A percentile compares a stretch with the other conserved stretches of the same genome.
Evolutionary conservation across 2,329 filamentous ascomycete genomes (phyloP).

Genomic region (Botryosphaeria dothidea): DNA sequence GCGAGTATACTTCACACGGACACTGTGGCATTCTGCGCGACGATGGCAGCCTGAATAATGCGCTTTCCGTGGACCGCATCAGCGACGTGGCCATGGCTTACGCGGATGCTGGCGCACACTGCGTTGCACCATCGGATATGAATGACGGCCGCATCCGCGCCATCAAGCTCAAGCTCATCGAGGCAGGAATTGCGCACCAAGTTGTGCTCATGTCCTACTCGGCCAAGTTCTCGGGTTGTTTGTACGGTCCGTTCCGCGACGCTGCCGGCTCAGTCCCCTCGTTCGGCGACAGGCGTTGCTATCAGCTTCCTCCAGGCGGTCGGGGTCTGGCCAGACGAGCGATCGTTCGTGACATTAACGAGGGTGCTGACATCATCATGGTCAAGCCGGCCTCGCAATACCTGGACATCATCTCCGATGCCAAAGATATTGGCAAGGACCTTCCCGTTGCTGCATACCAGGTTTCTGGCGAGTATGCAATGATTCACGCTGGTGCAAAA

Average conservation of each 20-base stretch:
- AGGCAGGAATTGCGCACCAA: constrained; percentile 88
- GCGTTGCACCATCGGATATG: constrained; percentile 97
- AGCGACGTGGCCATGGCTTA: constrained; percentile 98
- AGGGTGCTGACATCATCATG: constrained; percentile 98
- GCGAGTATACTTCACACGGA: constrained; percentile 97
- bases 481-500: constrained; percentile 95
- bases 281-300: constrained; percentile 94
- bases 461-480: constrained; percentile 94
- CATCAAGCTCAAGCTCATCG: constrained; percentile 97
- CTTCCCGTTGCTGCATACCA: constrained; percentile 95
- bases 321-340: constrained; percentile 88
- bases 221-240: constrained; percentile 93
- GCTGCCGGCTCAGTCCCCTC: constrained; percentile 87
- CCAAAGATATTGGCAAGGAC: constrained; percentile 89
- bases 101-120: constrained; percentile 92
- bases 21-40: constrained; percentile 96
- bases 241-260: constrained; percentile 97
- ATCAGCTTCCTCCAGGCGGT: constrained; percentile 91
- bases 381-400: constrained; percentile 97
- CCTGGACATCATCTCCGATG: constrained; percentile 95
- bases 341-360: constrained; percentile 83
- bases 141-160: constrained; percentile 96
- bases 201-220: constrained; percentile 96
- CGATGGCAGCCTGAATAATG: constrained; percentile 90
- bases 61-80: constrained; percentile 88